phyloP scores from a whole-genome alignment of 176 grass and related monocot genomes.

The Musa schizocarpa region DNA sequence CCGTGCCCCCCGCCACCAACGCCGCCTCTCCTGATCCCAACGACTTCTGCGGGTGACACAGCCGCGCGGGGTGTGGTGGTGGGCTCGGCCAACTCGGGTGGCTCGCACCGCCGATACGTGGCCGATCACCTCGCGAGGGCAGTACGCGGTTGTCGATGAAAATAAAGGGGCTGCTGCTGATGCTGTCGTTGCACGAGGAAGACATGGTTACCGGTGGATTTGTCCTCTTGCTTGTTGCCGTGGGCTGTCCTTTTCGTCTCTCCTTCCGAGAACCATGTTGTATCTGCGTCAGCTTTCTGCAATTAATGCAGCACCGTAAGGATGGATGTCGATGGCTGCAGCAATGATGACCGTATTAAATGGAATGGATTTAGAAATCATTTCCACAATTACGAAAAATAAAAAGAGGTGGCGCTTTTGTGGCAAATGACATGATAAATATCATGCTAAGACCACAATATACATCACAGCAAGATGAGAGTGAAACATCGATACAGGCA shows the following conservation, averaged over 20 bases:
- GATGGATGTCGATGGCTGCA: too few relatives aligned
- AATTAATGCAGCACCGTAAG: too few relatives aligned
- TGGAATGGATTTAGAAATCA: too few relatives aligned
- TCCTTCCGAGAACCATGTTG: not conserved
- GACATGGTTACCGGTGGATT: not conserved
- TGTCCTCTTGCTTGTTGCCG: not conserved
- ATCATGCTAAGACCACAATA: too few relatives aligned
- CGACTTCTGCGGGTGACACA: too few relatives aligned
- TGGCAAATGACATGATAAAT: too few relatives aligned
- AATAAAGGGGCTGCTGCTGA: not conserved
- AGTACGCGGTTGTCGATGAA: not conserved
- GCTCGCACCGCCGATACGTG: not conserved
- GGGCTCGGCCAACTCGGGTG: not conserved
- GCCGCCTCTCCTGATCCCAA: not conserved
- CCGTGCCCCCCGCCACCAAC: constrained; percentile 13
- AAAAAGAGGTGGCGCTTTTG: too few relatives aligned
- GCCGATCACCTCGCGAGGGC: not conserved
- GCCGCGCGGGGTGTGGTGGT: too few relatives aligned
- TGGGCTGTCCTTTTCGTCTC: not conserved
- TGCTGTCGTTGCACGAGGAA: not conserved
- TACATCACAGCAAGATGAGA: too few relatives aligned
- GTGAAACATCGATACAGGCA: too few relatives aligned
- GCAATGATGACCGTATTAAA: too few relatives aligned
- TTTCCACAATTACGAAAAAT: too few relatives aligned
- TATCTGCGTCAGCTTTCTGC: not conserved